phyloP scores from a whole-genome alignment of 1,284 basidiomycete species.

The Taiwanofungus camphoratus region DNA sequence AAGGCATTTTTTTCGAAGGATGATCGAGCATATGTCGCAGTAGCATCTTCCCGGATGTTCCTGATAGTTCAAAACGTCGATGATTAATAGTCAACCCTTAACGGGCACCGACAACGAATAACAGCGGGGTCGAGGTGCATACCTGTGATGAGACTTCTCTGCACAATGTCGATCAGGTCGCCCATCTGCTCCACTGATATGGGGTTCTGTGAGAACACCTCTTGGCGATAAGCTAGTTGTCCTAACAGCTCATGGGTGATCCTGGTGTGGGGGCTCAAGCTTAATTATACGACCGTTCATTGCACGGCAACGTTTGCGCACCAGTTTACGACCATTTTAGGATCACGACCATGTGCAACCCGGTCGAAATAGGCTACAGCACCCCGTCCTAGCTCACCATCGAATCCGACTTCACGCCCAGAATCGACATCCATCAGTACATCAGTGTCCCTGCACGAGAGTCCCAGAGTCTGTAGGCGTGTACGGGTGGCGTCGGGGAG shows the following conservation, averaged over 20 bases:
- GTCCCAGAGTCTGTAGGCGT: slow-evolving; percentile 48
- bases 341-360: slow-evolving; percentile 51
- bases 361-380: slow-evolving; percentile 75
- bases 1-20: slow-evolving; percentile 33
- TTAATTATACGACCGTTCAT: too few species aligned
- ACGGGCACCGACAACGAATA: background rate
- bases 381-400: slow-evolving; percentile 47
- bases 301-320: slow-evolving; percentile 33
- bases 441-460: slow-evolving; percentile 66
- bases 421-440: slow-evolving; percentile 74
- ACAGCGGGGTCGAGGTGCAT: slow-evolving; percentile 9
- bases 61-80: slow-evolving; percentile 30
- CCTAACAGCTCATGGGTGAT: slow-evolving; percentile 84
- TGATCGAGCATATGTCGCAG: slow-evolving; percentile 57
- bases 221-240: slow-evolving; percentile 56
- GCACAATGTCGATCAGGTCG: slow-evolving; percentile 75
- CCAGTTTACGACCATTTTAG: slow-evolving; percentile 84
- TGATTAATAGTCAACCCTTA: background rate
- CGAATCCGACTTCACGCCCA: slow-evolving; percentile 54
- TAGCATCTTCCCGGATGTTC: slow-evolving; percentile 67
- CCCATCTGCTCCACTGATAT: slow-evolving; percentile 64
- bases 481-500: slow-evolving; percentile 65
- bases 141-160: slow-evolving; percentile 66
- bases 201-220: slow-evolving; percentile 58
- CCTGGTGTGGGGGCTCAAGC: slow-evolving; percentile 46